Evolutionary conservation across 23 red algal species (phyloP), one percentile per base, ranked within the genome.

Genomic region (Porphyridium purpureum): DNA sequence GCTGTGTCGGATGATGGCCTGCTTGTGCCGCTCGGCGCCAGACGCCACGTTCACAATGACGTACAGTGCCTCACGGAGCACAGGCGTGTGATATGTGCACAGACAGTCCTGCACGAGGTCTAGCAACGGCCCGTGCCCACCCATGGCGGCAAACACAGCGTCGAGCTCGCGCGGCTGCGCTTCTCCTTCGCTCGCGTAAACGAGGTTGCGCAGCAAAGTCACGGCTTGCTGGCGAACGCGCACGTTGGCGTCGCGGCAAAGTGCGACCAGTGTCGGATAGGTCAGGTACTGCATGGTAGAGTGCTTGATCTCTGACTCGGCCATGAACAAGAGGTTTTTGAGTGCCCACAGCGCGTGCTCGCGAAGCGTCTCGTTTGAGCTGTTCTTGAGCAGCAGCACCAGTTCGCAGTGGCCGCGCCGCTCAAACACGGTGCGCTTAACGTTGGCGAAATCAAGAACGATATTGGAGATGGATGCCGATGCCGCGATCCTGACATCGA

Each of bases 21-120:
- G n/a, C 22, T 79, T 79, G 36, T 66, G 59, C 5, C 65, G 41
- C 57, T 79, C 73, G 20, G 73, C 59, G 9, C 73, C 73, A 19
- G 73, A 79, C 11, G 73, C 73, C 58, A 79, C 67, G 41, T 79
- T 79, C n/a, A 59, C 66, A 5, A 79, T 60, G 15, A 79, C 73
- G 2, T 79, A 79, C 47, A 79, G 29, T 0, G 73, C 73, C 34
- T 79, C 60, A 42, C 7, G n/a, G 35, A 42, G 7, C 30, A 79
- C 73, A 21, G 49, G 54, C 5, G 67, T 28, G 21, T 64, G 31
- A 11, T 42, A 59, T 35, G 44, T 67, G n/a, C 50, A 47, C 21
- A 29, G 25, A 9, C 66, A 55, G 5, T 60, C 73, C 14, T 49
- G 44, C 0, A 54, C 63, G 31, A 79, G 62, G 33, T 60, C 49